Evolutionary conservation across 169 alveolate species (phyloP).

Genomic region (Plasmodium billcollinsi): DNA sequence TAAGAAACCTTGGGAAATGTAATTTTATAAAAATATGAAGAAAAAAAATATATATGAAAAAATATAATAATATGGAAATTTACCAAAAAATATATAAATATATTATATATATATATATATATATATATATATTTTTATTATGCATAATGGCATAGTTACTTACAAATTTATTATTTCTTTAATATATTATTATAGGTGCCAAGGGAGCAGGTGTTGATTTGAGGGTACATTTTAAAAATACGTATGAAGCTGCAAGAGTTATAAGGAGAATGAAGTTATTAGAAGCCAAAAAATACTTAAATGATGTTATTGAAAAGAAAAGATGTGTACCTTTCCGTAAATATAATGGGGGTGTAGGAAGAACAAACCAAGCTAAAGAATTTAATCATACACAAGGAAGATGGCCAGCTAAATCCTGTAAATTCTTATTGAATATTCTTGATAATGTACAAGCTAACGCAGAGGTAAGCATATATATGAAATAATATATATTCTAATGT

Average conservation of each 20-base stretch:
- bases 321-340: constrained; percentile 97
- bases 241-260: constrained; percentile 97
- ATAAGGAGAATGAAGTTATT: constrained; percentile 95
- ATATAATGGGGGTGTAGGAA: constrained; percentile 97
- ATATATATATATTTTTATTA: neutral
- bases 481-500: constrained; percentile 1
- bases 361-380: constrained; percentile 97
- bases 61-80: neutral
- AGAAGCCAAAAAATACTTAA: constrained; percentile 94
- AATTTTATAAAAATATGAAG: neutral
- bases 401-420: constrained; percentile 98
- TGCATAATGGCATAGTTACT: neutral
- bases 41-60: neutral
- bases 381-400: constrained; percentile 97
- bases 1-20: constrained; percentile 67
- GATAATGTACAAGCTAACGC: constrained; percentile 96
- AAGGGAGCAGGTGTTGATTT: constrained; percentile 89
- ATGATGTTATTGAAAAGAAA: constrained; percentile 97
- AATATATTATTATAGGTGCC: constrained; percentile 36
- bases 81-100: neutral
- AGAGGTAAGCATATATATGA: constrained; percentile 85
- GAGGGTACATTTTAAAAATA: constrained; percentile 97
- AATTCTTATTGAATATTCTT: constrained; percentile 92
- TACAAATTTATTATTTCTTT: neutral
- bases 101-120: neutral